Evolutionary conservation across 352 stramenopile species (phyloP), one percentile per base, ranked within the genome.

Genomic region (Pythium utonaiense): DNA sequence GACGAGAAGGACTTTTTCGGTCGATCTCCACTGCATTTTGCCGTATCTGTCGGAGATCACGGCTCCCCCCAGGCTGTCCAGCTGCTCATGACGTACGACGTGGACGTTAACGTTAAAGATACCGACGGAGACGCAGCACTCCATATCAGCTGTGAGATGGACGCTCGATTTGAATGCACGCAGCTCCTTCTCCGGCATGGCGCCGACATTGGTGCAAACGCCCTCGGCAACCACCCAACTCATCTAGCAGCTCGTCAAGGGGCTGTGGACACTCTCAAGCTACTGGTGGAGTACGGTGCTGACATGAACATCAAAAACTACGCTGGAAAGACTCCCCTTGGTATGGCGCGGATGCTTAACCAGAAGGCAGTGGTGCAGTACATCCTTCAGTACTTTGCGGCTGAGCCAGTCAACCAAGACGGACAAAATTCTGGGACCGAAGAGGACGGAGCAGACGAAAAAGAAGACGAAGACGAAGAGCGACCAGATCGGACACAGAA

Each of bases 221-320:
- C 77, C 3, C 58, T 86, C 6, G 79, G 79, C 0, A 89, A 89
- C 47, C 79, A 92, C 41, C 79, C 86, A 24, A 86, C 76, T 0
- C 83, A 95, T 44, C 82, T 95, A 13, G 83, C 83, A 12, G 82
- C 82, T 47, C 57, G 71, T 13, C 59, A 69, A 9, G 83, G 83
- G 27, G 83, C 83, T 6, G 71, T 91, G n/a, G 64, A 77, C 3
- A 93, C 81, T 6, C 69, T 93, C 17, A 72, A 78, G 41, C 41
- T 94, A 22, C 74, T 94, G 3, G 60, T 94, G 1, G 77, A 93
- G 22, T 95, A 94, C 44, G 74, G 80, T 12, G 77, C 77, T 3
- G 84, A 93, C 36, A 90, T 95, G 76, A 95, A 92, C 53, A 57
- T 90, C 6, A 88, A 87, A 41, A 95, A 95, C 44, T 95, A 91